Base-by-base conservation (phyloP, 148 eudicot genomes). In the Vaccinium macrocarpon region DNA sequence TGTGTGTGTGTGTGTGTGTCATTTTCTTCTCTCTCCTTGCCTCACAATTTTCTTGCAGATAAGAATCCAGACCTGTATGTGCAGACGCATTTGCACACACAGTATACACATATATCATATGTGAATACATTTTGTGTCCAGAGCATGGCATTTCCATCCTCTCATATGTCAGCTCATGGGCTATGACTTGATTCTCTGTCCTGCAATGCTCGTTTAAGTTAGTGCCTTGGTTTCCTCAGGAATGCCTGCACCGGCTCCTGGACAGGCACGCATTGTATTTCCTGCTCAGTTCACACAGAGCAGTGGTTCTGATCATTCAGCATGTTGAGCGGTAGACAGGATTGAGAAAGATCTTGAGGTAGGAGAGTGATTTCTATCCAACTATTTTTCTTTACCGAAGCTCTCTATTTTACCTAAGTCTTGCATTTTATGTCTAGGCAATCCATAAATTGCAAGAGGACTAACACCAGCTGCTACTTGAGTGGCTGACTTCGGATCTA, bases 401-500 rank as follows among this genome's bases (percentile, higher is more conserved):
- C n/a, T 78, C 1, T 68, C 12, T 19, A 51, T 66, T 53, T 55
- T 66, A 50, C 27, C 1, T 3, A 6, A 56, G 38, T 53, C 70
- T 77, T 77, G 35, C 79, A 2, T 35, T 76, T 49, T 76, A 75
- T 46, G 59, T 4, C 15, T 59, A 84, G 85, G 53, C 49, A 21
- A 68, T 82, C 19, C 55, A 7, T 49, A 49, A 75, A 19, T 64
- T 55, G 71, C 52, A 56, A 82, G 77, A 83, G 86, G 83, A 84
- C 80, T 80, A 59, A 86, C 84, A 73, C 55, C 76, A 62, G 71
- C 86, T 72, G 82, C 82, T 82, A 78, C 85, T 83, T 83, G 83
- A 83, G 75, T 86, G 88, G 75, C 86, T 21, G 88, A 80, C 86
- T 83, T 70, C 46, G 76, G 80, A 74, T 80, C 84, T 80, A 66